Base-by-base conservation (phyloP, 139 green algal genomes). In the Yamagishiella unicocca region DNA sequence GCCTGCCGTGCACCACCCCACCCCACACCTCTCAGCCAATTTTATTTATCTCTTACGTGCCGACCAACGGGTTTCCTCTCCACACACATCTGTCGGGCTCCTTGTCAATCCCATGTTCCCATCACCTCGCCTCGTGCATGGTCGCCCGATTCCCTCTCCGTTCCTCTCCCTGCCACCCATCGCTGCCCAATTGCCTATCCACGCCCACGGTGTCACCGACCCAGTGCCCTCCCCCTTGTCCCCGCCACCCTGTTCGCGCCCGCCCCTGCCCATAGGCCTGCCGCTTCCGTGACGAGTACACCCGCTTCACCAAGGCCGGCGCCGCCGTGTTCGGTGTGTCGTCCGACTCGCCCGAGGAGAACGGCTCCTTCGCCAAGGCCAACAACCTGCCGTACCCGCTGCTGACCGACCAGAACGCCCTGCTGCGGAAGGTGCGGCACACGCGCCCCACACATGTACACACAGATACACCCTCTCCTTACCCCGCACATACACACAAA, bases 211-310 rank as follows among this genome's bases (percentile, higher is more conserved):
- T n/a, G n/a, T n/a, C n/a, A n/a, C n/a, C n/a, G n/a, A n/a, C n/a
- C n/a, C n/a, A n/a, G n/a, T n/a, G n/a, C n/a, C 64, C 64, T 72
- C n/a, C 35, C 35, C 37, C 37, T 12, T 29, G 35, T 14, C 35
- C 67, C 12, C 12, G n/a, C 8, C n/a, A 29, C 35, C 76, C 35
- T 31, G 25, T 4, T 42, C 37, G 4, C 77, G 8, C 27, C 31
- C 61, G 22, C 14, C 27, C 50, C 38, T 19, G 27, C 37, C 27
- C 35, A 33, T 74, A 95, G 90, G 93, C 90, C 24, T 95, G 92
- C 92, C 91, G 88, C 70, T 96, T 96, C 90, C 82, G 94, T 24
- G 94, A 96, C 68, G 91, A 91, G 73, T 96, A 93, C 66, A 29
- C 61, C 25, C 58, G 68, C 24, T 95, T 95, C 72, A 53, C 67